Evolutionary conservation across 208 protist genomes (phyloP).

Genomic region (Leptomonas pyrrhocoris): DNA sequence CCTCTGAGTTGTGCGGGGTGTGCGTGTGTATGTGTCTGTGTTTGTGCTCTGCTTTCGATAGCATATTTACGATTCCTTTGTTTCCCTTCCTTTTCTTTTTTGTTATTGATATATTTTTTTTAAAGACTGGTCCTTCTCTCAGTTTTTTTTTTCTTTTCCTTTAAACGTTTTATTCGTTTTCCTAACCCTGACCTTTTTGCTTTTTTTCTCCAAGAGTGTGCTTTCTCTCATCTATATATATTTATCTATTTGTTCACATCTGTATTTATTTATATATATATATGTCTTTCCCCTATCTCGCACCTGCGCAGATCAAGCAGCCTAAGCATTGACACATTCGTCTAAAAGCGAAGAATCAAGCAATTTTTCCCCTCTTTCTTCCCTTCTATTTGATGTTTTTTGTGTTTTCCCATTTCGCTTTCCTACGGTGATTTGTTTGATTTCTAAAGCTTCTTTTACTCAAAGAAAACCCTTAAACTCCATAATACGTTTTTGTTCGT

Average conservation of each 20-base stretch:
- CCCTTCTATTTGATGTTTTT: conserved; percentile 6
- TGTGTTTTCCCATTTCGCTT: neutral
- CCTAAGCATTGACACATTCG: neutral
- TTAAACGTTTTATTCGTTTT: neutral
- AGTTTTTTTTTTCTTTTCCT: conserved; percentile 27
- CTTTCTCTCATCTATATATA: neutral
- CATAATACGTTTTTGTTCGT: neutral
- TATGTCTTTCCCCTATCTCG: conserved; percentile 4
- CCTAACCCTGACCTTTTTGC: no score
- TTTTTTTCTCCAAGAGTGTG: neutral
- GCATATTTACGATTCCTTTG: neutral
- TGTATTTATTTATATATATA: conserved; percentile 18
- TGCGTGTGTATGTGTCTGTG: neutral
- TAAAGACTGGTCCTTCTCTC: conserved; percentile 8
- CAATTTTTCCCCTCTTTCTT: neutral
- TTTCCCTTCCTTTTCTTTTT: conserved; percentile 3
- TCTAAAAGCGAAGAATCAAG: conserved; percentile 2
- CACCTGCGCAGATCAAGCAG: no score
- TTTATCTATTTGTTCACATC: conserved; percentile 7
- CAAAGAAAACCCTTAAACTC: neutral
- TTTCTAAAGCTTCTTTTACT: neutral
- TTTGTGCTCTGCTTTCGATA: neutral
- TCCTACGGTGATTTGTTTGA: neutral
- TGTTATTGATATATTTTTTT: conserved; percentile 1
- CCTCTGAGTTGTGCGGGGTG: neutral